Evolutionary conservation across 495 filamentous ascomycete genomes (phyloP).

Genomic region (Penicillium flavigenum): DNA sequence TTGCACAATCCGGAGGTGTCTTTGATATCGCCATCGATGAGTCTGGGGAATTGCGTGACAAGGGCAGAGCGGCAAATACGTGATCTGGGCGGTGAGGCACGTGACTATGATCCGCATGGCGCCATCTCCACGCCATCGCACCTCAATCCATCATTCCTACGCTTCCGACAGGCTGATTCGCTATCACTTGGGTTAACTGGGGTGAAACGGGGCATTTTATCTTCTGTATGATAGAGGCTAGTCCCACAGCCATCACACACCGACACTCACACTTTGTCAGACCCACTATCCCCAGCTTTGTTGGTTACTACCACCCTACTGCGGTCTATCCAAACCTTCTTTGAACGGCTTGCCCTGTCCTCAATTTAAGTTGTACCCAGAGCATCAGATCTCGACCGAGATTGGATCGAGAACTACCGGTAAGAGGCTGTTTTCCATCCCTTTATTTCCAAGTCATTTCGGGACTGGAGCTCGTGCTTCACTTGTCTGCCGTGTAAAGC

Average conservation of each 20-base stretch:
- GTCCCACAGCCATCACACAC: not conserved
- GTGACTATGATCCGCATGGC: conserved; percentile 10
- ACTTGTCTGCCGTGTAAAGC: not conserved
- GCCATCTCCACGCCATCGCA: conserved; percentile 9
- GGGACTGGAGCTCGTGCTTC: not conserved
- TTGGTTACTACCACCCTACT: not conserved
- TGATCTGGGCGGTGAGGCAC: conserved; percentile 8
- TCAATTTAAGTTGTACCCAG: not conserved
- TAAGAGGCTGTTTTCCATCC: not conserved
- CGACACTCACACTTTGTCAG: not conserved
- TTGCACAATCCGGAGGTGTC: conserved; percentile 11
- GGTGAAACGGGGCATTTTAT: not conserved
- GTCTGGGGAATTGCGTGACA: conserved; percentile 8
- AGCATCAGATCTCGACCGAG: not conserved
- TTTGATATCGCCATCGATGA: conserved; percentile 8
- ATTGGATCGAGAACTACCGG: not conserved
- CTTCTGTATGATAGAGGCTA: not conserved
- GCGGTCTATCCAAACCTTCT: not conserved
- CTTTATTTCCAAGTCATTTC: not conserved
- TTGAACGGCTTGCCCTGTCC: not conserved
- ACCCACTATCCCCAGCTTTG: conserved; percentile 5
- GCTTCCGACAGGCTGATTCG: conserved; percentile 9
- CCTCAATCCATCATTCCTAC: conserved; percentile 2
- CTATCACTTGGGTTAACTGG: not conserved
- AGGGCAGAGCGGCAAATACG: conserved; percentile 2